phyloP scores from a whole-genome alignment of 1,284 basidiomycete species.

The Nidula niveotomentosa region DNA sequence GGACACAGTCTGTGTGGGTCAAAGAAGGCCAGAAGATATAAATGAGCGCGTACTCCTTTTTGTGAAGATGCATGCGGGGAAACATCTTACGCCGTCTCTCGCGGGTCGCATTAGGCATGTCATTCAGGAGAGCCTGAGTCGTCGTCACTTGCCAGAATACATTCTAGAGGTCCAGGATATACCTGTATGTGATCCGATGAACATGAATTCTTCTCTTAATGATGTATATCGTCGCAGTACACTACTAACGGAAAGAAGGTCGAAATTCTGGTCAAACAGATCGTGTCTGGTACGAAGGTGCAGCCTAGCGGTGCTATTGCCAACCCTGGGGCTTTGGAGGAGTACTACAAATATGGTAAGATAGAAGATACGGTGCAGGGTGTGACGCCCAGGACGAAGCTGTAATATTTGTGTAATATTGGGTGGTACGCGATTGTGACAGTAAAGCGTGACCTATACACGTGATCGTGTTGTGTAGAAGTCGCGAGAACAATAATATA shows the following conservation, averaged over 20 bases:
- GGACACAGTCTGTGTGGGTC: constrained; percentile 81
- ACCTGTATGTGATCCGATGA: constrained; percentile 45
- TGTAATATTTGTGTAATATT: too few relatives aligned
- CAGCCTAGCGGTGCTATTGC: constrained; percentile 71
- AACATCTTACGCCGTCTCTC: constrained; percentile 45
- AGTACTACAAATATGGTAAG: constrained; percentile 61
- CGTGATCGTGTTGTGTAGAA: too few relatives aligned
- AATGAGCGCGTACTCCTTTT: constrained; percentile 89
- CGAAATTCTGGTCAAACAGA: constrained; percentile 73
- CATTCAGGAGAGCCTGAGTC: constrained; percentile 68
- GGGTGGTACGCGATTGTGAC: too few relatives aligned
- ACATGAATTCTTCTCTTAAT: background rate
- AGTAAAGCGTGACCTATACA: too few relatives aligned
- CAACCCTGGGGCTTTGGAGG: constrained; percentile 60
- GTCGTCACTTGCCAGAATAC: constrained; percentile 71
- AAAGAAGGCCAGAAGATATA: constrained; percentile 68
- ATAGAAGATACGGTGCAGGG: constrained; percentile 12
- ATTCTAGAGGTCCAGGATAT: constrained; percentile 64
- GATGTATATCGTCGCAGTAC: constrained; percentile 38
- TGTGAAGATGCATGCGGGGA: constrained; percentile 67
- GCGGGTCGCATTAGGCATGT: constrained; percentile 52
- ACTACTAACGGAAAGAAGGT: constrained; percentile 76
- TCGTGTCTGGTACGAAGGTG: constrained; percentile 59
- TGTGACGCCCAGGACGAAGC: too few relatives aligned
- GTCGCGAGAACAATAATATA: too few relatives aligned